phyloP scores from a whole-genome alignment of 2,329 filamentous ascomycete genomes.

The Sphaerulina musiva region DNA sequence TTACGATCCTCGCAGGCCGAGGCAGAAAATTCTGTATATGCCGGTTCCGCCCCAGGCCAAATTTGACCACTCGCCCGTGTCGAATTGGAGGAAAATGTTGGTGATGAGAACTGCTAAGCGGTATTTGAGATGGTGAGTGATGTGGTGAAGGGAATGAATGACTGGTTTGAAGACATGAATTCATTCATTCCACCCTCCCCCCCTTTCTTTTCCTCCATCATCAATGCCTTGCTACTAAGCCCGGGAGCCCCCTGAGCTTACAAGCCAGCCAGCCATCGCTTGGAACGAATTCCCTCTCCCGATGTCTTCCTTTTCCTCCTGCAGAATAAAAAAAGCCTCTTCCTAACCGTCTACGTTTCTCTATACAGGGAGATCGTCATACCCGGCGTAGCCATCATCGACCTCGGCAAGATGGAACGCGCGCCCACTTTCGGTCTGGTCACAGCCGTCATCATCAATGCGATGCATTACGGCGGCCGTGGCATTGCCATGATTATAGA shows the following conservation, averaged over 20 bases:
- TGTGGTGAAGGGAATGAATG: no score
- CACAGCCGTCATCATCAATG: not conserved
- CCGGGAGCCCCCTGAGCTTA: no score
- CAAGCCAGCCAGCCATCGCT: no score
- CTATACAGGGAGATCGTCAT: not conserved
- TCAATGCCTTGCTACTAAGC: no score
- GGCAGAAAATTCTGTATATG: not conserved
- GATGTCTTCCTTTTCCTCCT: no score
- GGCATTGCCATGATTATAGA: not conserved
- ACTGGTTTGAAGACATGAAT: no score
- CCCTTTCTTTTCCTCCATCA: no score
- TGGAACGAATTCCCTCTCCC: no score
- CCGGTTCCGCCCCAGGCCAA: not conserved
- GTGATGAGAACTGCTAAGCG: slow-evolving; percentile 3
- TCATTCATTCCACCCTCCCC: no score
- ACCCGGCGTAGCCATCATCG: not conserved
- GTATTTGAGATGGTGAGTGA: not conserved
- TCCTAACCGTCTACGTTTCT: no score
- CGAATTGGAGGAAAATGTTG: slow-evolving; percentile 6
- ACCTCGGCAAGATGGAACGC: not conserved
- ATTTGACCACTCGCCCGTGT: not conserved
- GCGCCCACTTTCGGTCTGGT: slow-evolving; percentile 2
- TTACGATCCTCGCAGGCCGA: not conserved
- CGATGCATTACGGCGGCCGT: not conserved
- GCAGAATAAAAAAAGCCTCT: no score